phyloP scores from a whole-genome alignment of 805 yeast species.

The Naumovozyma castellii region DNA sequence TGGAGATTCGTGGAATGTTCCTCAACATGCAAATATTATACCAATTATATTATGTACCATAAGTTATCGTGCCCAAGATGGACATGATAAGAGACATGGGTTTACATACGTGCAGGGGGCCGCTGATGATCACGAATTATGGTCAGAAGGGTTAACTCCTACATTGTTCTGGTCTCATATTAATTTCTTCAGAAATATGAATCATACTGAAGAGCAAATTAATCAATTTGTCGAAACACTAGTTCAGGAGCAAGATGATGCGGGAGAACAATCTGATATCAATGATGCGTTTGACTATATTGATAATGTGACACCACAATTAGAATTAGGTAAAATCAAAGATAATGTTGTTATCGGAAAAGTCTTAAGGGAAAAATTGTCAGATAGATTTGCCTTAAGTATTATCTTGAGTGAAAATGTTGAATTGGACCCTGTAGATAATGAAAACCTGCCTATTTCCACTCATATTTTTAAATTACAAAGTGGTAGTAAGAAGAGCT shows the following conservation, averaged over 20 bases:
- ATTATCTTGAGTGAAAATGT: constrained; percentile 16
- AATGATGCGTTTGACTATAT: constrained; percentile 9
- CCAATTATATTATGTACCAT: constrained; percentile 52
- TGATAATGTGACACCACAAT: constrained; percentile 14
- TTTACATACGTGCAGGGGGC: constrained; percentile 80
- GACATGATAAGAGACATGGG: constrained; percentile 37
- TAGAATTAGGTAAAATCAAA: constrained; percentile 16
- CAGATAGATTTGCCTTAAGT: constrained; percentile 7
- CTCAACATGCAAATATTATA: constrained; percentile 29
- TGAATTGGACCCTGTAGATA: neutral
- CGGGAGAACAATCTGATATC: neutral
- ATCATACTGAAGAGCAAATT: constrained; percentile 28
- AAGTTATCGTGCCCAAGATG: constrained; percentile 53
- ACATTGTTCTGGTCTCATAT: constrained; percentile 45
- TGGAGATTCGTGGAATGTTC: constrained; percentile 26
- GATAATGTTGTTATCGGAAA: constrained; percentile 8
- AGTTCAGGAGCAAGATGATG: neutral
- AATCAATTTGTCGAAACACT: constrained; percentile 6
- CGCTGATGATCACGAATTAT: constrained; percentile 86
- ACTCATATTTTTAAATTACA: constrained; percentile 11
- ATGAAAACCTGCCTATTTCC: neutral
- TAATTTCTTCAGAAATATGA: constrained; percentile 21
- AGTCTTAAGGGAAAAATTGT: constrained; percentile 5
- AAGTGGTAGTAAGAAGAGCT: constrained; percentile 52
- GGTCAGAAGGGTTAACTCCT: constrained; percentile 56